Base-by-base conservation (phyloP, 306 rosid genomes). In the Senna tora region DNA sequence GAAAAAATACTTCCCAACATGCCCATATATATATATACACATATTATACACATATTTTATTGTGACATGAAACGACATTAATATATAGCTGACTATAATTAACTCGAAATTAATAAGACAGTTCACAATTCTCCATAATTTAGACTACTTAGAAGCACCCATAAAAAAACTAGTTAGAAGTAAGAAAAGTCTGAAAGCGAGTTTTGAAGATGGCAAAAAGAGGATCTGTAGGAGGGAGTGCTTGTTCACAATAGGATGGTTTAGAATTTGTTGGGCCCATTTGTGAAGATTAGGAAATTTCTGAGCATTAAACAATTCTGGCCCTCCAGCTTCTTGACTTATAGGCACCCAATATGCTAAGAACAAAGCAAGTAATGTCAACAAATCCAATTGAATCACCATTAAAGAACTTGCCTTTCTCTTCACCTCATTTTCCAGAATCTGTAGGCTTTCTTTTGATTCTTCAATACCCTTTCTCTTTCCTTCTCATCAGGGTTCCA, bases 321-420 rank as follows among this genome's bases (percentile, higher is more conserved):
- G 1, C 2, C 84, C 89, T 1, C 32, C 11, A 64, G 54, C 36
- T 34, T 87, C 67, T 70, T 84, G 81, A 9, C 77, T 0, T 36
- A 11, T 12, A 21, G 66, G 65, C 14, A 71, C 38, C 89, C 84
- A 81, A 55, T 25, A 73, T 0, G 79, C 84, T 33, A 83, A 2
- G 59, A 66, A 57, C 30, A 13, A 38, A 3, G 77, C 85, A 3
- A 74, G 45, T 77, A 71, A 88, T 81, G 54, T 87, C 88, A 10
- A 83, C 86, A 21, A 77, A 32, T 7, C 86, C 84, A 14, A 85
- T 1, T 0, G 39, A 57, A 8, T 83, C 82, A 61, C 87, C 89
- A 17, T 84, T 87, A 60, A 87, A 85, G 65, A 75, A 87, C 34
- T 45, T 45, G 72, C 41, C 65, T 36, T 82, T 79, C 1, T 78